Evolutionary conservation across 2,329 filamentous ascomycete genomes (phyloP), one percentile per base, ranked within the genome.

Genomic region (Ophiostoma piceae): DNA sequence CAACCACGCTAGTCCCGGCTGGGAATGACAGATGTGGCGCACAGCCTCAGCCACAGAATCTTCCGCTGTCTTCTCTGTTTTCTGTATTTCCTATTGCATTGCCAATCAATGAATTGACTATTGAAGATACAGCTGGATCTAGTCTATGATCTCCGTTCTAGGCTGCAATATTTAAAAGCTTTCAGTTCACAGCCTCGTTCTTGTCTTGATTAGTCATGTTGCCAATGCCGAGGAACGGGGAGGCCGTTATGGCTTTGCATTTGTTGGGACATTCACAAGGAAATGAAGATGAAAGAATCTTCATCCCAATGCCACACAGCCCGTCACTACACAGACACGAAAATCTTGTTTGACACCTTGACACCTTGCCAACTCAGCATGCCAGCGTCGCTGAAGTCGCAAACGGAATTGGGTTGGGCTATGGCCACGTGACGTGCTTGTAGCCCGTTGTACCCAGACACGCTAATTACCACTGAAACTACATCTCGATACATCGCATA

Each of bases 1-100:
- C 37, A 47, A 51, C 60, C 66, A 66, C 69, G 66, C 69, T 70
- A 70, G 51, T 62, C n/a, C 1, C 2, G 19, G 60, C 69, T 68
- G 66, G 51, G 39, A n/a, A 1, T 7, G 19, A 47, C 5, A 43
- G 47, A 29, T 66, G 68, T 70, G 68, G 68, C 68, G 7, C 62
- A 43, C 66, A 32, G 43, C 57, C 37, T 16, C 16, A 69, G 32
- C 41, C 39, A 35, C 37, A n/a, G 54, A 70, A 62, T 16, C 47
- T 32, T 37, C 35, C 37, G 68, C 37, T 66, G 68, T 22, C 19
- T 35, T 22, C 26, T 35, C 6, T 19, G 43, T 16, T 19, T 7
- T 47, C 6, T 39, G 26, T 67, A 69, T 64, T 29, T 29, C 26
- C 2, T 29, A 29, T 1, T 22, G 51, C 12, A 57, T 12, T 26